Percentiles rank a stretch among this genome's conserved stretches.
Conservation (phyloP, 345 rosid genomes). For the Anastatica hierochuntica region DNA sequence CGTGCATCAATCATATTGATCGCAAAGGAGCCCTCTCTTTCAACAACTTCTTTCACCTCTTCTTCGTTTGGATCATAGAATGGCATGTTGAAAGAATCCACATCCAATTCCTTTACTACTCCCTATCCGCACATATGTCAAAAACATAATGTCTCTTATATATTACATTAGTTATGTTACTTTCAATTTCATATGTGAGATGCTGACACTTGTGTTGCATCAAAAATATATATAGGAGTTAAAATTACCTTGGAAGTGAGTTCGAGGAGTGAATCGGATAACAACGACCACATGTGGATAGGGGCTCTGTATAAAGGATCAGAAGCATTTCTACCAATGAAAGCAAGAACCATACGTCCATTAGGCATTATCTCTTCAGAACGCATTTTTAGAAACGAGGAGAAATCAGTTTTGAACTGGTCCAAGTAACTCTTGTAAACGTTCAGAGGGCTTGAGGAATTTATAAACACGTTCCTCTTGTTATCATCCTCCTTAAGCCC, state of each 20-base stretch:
- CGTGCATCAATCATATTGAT: not conserved
- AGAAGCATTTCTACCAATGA: constrained; percentile 16
- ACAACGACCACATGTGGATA: constrained; percentile 3
- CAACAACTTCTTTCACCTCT: constrained; percentile 13
- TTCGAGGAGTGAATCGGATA: constrained; percentile 22
- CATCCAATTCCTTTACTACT: constrained; percentile 13
- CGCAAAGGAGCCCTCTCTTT: constrained; percentile 23
- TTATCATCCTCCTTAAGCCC: constrained; percentile 22
- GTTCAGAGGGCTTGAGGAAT: constrained; percentile 14
- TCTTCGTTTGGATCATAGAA: constrained; percentile 3
- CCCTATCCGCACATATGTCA: too few species aligned
- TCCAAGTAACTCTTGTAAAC: constrained; percentile 22
- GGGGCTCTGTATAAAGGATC: constrained; percentile 18
- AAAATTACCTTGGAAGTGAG: constrained; percentile 26
- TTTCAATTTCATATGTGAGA: too few species aligned
- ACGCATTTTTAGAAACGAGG: constrained; percentile 19
- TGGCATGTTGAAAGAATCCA: constrained; percentile 29
- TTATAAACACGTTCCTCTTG: constrained; percentile 5
- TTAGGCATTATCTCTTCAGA: constrained; percentile 20
- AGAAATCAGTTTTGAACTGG: constrained; percentile 37
- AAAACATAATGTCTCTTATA: too few species aligned
- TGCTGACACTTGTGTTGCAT: too few species aligned
- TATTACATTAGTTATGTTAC: too few species aligned
- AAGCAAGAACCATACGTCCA: constrained; percentile 31
- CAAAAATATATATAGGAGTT: not conserved